These are phyloP conservation scores for Heliamphora exappendiculata DNA, from an alignment of 148 eudicot genomes.

Conservation along the genomic window DNA sequence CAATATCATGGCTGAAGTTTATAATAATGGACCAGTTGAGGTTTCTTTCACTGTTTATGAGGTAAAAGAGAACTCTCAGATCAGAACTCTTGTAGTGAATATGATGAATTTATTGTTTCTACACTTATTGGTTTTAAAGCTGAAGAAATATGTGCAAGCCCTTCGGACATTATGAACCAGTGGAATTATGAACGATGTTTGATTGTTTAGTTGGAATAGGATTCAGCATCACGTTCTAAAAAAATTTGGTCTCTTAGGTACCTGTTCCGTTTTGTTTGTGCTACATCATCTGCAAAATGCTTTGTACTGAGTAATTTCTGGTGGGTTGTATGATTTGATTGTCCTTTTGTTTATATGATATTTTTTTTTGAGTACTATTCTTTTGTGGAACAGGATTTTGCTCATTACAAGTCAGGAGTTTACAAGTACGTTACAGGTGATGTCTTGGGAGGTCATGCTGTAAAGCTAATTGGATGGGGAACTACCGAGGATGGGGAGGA, in stretches of 20 bases:
- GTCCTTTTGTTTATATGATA: background rate
- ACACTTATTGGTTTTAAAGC: too few relatives aligned
- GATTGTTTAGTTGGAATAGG: background rate
- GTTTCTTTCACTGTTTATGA: conserved; percentile 76
- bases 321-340: background rate
- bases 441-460: conserved; percentile 87
- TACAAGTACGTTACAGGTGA: conserved; percentile 74
- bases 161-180: background rate
- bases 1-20: conserved; percentile 86
- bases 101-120: background rate
- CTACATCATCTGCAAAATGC: background rate
- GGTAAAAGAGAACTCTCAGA: conserved; percentile 36
- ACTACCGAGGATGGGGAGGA: conserved; percentile 79
- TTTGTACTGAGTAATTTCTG: background rate
- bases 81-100: background rate
- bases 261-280: background rate
- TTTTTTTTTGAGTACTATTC: conserved; percentile 5
- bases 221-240: background rate
- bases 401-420: conserved; percentile 88
- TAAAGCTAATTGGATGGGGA: conserved; percentile 97
- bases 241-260: background rate
- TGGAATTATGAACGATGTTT: background rate
- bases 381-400: conserved; percentile 59
- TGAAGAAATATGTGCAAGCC: background rate
- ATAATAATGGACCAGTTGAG: conserved; percentile 87